phyloP scores from a whole-genome alignment of 768 basidiomycete genomes.

The Russula virescens region DNA sequence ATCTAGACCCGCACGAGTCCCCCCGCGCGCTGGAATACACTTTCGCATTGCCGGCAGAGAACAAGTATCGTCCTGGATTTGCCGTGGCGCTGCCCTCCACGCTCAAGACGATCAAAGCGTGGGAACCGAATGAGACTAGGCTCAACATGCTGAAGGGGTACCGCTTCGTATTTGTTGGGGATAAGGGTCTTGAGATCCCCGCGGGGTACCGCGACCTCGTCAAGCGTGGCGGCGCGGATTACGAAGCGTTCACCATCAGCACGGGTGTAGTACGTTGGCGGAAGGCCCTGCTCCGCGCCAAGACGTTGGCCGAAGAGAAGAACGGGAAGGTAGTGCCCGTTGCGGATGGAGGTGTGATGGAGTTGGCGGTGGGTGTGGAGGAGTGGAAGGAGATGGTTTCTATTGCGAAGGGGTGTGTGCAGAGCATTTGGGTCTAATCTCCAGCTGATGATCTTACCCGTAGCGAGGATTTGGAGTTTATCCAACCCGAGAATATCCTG shows the following conservation, averaged over 20 bases:
- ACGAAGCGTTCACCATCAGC: constrained; percentile 55
- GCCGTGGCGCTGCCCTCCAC: constrained; percentile 42
- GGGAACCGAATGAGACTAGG: constrained; percentile 66
- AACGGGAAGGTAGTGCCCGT: constrained; percentile 40
- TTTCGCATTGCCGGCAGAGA: constrained; percentile 45
- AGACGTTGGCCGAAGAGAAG: constrained; percentile 36
- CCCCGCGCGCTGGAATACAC: constrained; percentile 43
- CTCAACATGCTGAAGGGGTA: constrained; percentile 46
- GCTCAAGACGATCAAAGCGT: constrained; percentile 49
- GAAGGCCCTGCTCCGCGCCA: constrained; percentile 46
- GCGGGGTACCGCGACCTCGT: constrained; percentile 50
- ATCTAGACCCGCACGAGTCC: constrained; percentile 31
- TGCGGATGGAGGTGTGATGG: constrained; percentile 43
- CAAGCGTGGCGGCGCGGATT: constrained; percentile 50
- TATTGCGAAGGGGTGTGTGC: constrained; percentile 46
- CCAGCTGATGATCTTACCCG: background rate
- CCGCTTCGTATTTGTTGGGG: constrained; percentile 57
- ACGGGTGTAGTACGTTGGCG: constrained; percentile 46
- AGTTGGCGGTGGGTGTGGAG: constrained; percentile 46
- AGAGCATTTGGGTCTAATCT: background rate
- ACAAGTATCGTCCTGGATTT: constrained; percentile 56
- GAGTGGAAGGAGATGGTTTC: constrained; percentile 49
- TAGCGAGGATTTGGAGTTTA: constrained; percentile 41
- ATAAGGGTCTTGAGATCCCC: constrained; percentile 46
- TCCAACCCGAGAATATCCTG: constrained; percentile 44